These are phyloP conservation scores for Aurantiochytrium sp. DNA, from an alignment of 108 stramenopile species.

Conservation along the genomic window DNA sequence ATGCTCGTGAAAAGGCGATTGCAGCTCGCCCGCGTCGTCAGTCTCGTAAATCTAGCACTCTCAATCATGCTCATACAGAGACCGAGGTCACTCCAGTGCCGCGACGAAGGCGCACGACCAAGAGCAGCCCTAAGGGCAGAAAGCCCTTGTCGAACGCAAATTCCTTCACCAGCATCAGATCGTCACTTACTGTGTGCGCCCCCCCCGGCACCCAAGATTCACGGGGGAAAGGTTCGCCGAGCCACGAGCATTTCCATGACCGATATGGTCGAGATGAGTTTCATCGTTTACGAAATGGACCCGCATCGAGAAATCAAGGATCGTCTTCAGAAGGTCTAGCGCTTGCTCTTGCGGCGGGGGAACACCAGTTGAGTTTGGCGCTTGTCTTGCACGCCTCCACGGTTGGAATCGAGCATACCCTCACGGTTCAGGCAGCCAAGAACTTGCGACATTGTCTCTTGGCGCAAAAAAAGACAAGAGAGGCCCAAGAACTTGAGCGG, in stretches of 20 bases:
- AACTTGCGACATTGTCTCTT: background rate
- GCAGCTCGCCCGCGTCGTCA: too few relatives aligned
- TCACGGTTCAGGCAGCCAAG: background rate
- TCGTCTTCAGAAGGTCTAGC: background rate
- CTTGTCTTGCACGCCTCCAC: background rate
- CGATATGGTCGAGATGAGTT: background rate
- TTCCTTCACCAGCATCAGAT: too few relatives aligned
- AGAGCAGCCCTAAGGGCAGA: background rate
- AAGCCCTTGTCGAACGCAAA: background rate
- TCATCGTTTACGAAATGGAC: background rate
- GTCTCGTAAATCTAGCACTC: background rate
- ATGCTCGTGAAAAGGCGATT: too few relatives aligned
- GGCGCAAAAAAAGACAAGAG: background rate
- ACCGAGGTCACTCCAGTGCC: background rate
- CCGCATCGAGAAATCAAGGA: too few relatives aligned
- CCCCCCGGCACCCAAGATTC: too few relatives aligned
- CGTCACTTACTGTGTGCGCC: too few relatives aligned
- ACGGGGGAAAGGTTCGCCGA: too few relatives aligned
- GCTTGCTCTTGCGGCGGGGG: background rate
- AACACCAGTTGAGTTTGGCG: background rate
- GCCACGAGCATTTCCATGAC: background rate
- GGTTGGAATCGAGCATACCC: background rate
- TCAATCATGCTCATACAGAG: background rate
- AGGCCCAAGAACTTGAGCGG: background rate
- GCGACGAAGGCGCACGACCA: background rate